A percentile compares a stretch with the other conserved stretches of the same genome.
phyloP scores from a whole-genome alignment of 2,329 filamentous ascomycete species.

The Trichoderma brevicompactum region DNA sequence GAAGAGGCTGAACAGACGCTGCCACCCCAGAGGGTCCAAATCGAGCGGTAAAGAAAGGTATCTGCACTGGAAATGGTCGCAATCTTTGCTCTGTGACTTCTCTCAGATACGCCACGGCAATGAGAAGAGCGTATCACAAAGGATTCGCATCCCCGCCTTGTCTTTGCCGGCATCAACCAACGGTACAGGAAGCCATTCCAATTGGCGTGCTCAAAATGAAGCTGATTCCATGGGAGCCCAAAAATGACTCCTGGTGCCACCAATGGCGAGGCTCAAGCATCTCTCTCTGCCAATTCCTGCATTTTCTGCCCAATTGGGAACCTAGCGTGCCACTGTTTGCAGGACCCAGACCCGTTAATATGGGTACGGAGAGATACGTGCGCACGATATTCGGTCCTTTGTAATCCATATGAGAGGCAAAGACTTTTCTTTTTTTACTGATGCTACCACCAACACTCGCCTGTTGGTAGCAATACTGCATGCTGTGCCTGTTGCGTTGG shows the following conservation, averaged over 20 bases:
- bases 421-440: neutral
- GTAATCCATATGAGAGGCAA: neutral
- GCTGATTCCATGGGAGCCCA: neutral
- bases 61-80: too few species aligned
- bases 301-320: slow-evolving; percentile 15
- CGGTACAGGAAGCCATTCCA: slow-evolving; percentile 5
- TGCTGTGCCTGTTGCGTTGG: neutral
- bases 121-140: too few species aligned
- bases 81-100: too few species aligned
- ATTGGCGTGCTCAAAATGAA: slow-evolving; percentile 8
- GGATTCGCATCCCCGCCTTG: neutral
- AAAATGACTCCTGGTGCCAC: neutral
- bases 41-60: too few species aligned
- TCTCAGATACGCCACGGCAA: too few species aligned
- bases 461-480: neutral
- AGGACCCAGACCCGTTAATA: slow-evolving; percentile 18
- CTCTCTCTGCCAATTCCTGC: neutral
- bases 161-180: neutral
- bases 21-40: too few species aligned
- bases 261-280: slow-evolving; percentile 10
- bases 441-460: neutral
- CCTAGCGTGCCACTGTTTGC: slow-evolving; percentile 4
- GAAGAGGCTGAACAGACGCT: too few species aligned
- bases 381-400: slow-evolving; percentile 26
- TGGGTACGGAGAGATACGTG: slow-evolving; percentile 18